Base-by-base conservation (phyloP, 2,329 filamentous ascomycete genomes). In the Stemphylium beticola region DNA sequence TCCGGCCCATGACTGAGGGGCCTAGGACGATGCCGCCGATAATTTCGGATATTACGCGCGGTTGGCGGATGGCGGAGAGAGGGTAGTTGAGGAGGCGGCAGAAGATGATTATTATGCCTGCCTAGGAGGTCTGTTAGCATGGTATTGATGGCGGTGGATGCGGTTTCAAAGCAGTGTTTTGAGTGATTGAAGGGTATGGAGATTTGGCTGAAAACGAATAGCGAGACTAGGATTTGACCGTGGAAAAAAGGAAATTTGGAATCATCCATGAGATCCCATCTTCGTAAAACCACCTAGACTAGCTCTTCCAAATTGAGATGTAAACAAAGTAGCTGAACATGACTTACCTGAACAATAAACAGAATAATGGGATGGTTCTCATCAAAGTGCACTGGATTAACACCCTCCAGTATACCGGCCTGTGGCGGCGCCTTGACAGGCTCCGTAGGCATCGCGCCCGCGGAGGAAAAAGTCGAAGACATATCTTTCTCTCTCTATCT, bases 1-100 rank as follows among this genome's bases (percentile, higher is more conserved):
- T 92, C 47, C 89, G 87, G 68, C 92, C 92, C 86, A 96, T 89
- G 18, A 96, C 89, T 0, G 92, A 95, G 1, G 92, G 92, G 3
- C 92, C 92, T 1, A 96, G 83, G 33, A 96, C 75, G 68, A 95
- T 91, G 48, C 90, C 91, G n/a, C 89, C 90, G 50, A 93, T 86
- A 54, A 95, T 90, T 77, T 95, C 91, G 44, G 90, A 88, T 65
- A 95, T 93, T 62, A 95, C 91, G 41, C 89, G 86, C 59, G 91
- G 91, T 70, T 95, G 91, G 51, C 89, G 86, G 44, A 95, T 81
- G 67, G 87, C 88, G 64, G 88, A 88, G 4, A 93, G 83, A 9
- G 90, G 91, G 78, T 84, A 92, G 72, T 93, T 89, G 17, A 93
- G 80, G 39, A 90, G 74, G 29, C 88, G 87, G 67, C 88, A 91